These are phyloP conservation scores for Polymyxa betae DNA, from an alignment of 208 protist genomes.

Conservation along the genomic window DNA sequence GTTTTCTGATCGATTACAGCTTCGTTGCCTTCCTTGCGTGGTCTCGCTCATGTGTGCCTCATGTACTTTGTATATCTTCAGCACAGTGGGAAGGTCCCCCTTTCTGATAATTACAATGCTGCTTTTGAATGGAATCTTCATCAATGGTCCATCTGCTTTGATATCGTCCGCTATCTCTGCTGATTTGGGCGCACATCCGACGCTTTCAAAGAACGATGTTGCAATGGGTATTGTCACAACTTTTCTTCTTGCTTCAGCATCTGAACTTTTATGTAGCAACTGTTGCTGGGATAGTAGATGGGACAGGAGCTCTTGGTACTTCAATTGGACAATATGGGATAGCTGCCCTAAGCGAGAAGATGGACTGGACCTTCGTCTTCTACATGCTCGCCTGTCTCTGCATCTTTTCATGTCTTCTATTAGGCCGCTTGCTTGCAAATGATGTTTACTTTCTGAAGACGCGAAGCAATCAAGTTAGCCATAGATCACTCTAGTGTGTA, in stretches of 20 bases:
- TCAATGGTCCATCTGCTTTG: neutral
- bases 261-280: neutral
- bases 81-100: neutral
- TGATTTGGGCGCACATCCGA: neutral
- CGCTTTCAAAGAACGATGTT: neutral
- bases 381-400: neutral
- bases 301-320: neutral
- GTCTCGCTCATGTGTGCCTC: neutral
- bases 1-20: neutral
- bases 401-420: neutral
- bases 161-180: neutral
- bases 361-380: neutral
- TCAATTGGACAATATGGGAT: neutral
- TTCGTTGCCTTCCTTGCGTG: neutral
- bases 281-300: neutral
- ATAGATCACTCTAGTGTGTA: no score
- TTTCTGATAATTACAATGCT: neutral
- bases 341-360: neutral
- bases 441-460: no score
- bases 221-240: neutral
- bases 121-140: neutral
- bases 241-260: neutral
- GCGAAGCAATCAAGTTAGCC: no score
- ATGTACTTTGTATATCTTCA: neutral
- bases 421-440: neutral